Conservation (phyloP, 2,329 filamentous ascomycete species). For the Alternaria sp. region DNA sequence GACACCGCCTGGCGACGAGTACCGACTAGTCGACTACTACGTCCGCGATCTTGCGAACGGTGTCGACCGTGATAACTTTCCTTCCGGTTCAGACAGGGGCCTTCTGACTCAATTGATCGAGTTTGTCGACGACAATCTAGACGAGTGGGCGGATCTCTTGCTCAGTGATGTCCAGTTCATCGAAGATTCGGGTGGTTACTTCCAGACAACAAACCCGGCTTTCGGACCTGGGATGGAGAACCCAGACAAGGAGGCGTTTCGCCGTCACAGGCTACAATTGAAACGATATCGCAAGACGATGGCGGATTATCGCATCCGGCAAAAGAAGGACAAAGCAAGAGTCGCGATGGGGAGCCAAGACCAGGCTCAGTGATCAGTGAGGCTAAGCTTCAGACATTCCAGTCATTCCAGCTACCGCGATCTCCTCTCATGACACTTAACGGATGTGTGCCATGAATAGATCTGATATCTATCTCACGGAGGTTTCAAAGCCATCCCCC, state of each 20-base stretch:
- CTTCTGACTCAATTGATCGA: neutral
- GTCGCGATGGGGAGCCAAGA: neutral
- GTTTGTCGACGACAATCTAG: neutral
- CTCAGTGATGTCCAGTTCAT: neutral
- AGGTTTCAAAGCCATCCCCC: neutral
- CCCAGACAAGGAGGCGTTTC: neutral
- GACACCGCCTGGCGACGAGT: neutral
- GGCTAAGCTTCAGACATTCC: neutral
- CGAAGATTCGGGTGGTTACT: neutral
- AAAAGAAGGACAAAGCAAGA: neutral
- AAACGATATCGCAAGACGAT: neutral
- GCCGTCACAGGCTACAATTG: rapidly evolving
- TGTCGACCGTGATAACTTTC: neutral
- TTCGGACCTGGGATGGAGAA: neutral
- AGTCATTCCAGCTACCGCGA: neutral
- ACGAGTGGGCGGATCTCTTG: neutral
- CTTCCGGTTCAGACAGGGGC: neutral
- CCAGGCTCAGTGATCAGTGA: neutral
- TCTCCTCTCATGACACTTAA: rapidly evolving
- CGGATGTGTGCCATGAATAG: neutral
- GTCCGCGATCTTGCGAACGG: neutral
- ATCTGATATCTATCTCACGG: neutral
- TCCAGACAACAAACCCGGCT: neutral
- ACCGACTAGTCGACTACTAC: neutral
- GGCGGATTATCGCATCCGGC: neutral